Evolutionary conservation across 495 filamentous ascomycete genomes (phyloP).

Genomic region (Penicillium subrubescens): DNA sequence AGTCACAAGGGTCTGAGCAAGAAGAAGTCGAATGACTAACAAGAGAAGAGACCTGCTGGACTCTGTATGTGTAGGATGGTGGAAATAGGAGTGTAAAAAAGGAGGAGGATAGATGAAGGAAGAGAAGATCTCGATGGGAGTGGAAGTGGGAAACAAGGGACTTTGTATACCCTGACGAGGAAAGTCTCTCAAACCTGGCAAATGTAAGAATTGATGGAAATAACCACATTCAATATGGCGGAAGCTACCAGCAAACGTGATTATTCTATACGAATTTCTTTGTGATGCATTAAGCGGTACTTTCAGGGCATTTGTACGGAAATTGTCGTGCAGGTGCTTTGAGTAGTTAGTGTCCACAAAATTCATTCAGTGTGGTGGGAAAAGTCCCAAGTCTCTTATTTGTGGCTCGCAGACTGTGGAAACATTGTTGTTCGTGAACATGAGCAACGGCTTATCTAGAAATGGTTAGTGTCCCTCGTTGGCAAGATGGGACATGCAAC

Average conservation of each 20-base stretch:
- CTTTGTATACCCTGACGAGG: background rate
- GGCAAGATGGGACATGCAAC: background rate
- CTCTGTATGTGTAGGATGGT: background rate
- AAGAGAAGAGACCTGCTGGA: background rate
- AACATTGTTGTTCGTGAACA: background rate
- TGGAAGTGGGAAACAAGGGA: background rate
- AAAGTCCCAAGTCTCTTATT: background rate
- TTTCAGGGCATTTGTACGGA: background rate
- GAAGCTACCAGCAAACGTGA: background rate
- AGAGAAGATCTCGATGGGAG: background rate
- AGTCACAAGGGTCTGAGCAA: background rate
- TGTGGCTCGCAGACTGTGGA: background rate
- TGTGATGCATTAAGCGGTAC: background rate
- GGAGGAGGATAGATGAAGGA: background rate
- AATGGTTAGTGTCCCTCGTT: background rate
- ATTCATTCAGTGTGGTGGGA: background rate
- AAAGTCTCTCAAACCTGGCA: background rate
- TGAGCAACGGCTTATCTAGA: background rate
- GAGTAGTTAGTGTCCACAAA: background rate
- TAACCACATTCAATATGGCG: background rate
- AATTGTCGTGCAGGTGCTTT: background rate
- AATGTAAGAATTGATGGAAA: background rate
- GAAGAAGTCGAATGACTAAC: background rate
- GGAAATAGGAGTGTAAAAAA: background rate
- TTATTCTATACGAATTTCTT: background rate